Conservation (phyloP, 2,329 filamentous ascomycete species). For the Rhynchosporium graminicola region DNA sequence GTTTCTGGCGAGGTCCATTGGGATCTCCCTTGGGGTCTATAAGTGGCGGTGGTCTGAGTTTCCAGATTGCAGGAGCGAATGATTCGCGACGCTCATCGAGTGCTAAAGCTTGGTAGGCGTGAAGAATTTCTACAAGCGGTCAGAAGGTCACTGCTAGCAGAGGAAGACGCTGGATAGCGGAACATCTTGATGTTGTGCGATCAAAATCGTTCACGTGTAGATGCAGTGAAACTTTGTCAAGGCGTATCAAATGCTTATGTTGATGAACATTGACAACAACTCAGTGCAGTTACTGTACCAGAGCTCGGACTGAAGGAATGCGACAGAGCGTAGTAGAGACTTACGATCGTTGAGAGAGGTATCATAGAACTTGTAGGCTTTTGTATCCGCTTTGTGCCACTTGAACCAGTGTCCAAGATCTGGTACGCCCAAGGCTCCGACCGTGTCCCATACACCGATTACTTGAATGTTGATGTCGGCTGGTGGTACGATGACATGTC, state of each 20-base stretch:
- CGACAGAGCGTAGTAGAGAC: slow-evolving; percentile 2
- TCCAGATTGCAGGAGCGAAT: slow-evolving; percentile 44
- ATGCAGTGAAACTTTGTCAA: neutral
- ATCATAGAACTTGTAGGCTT: slow-evolving; percentile 46
- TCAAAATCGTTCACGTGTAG: neutral
- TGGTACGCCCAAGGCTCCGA: slow-evolving; percentile 17
- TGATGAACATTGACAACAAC: neutral
- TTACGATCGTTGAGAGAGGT: slow-evolving; percentile 35
- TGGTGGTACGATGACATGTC: neutral
- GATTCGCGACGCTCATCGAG: slow-evolving; percentile 48
- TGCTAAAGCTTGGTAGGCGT: slow-evolving; percentile 52
- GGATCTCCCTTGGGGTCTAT: slow-evolving; percentile 5
- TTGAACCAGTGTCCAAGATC: slow-evolving; percentile 13
- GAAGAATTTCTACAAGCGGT: slow-evolving; percentile 41
- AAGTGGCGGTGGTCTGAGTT: slow-evolving; percentile 14
- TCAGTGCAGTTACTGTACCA: neutral
- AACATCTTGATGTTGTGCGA: neutral
- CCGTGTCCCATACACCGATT: slow-evolving; percentile 27
- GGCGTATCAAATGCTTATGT: neutral
- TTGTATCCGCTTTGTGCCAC: slow-evolving; percentile 17
- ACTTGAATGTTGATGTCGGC: slow-evolving; percentile 22
- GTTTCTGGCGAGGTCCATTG: slow-evolving; percentile 25
- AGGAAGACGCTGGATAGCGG: neutral
- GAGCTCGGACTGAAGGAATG: neutral
- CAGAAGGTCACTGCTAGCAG: neutral